Evolutionary conservation across 2,329 filamentous ascomycete genomes (phyloP).

Genomic region (Aspergillus tamarii): DNA sequence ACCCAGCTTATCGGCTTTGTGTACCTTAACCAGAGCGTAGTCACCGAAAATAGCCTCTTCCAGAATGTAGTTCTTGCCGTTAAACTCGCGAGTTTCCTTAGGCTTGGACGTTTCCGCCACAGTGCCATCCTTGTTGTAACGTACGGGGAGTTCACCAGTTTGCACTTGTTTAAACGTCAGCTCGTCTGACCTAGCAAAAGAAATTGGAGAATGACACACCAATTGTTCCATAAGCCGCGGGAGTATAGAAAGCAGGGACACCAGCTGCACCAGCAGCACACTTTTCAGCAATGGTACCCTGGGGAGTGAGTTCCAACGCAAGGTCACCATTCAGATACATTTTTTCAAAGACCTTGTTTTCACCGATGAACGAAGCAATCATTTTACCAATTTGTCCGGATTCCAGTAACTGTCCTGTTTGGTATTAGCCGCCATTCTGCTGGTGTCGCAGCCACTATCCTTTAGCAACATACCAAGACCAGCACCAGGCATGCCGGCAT

Average conservation of each 20-base stretch:
- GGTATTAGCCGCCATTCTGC: background rate
- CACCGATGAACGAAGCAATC: slow-evolving; percentile 75
- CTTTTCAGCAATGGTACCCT: slow-evolving; percentile 85
- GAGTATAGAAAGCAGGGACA: slow-evolving; percentile 84
- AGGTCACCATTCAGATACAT: slow-evolving; percentile 86
- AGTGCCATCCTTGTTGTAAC: slow-evolving; percentile 80
- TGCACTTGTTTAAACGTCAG: slow-evolving; percentile 44
- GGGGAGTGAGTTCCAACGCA: slow-evolving; percentile 84
- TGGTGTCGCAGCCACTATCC: background rate
- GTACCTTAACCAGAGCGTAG: slow-evolving; percentile 75
- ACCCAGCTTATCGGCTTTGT: slow-evolving; percentile 75
- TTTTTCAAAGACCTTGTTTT: slow-evolving; percentile 83
- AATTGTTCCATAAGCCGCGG: slow-evolving; percentile 78
- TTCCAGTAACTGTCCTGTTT: slow-evolving; percentile 66
- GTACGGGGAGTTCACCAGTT: slow-evolving; percentile 62
- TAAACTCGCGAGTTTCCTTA: slow-evolving; percentile 73
- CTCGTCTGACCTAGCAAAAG: slow-evolving; percentile 42
- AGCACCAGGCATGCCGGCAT: slow-evolving; percentile 71
- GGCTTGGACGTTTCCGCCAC: slow-evolving; percentile 70
- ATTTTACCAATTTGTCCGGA: slow-evolving; percentile 74
- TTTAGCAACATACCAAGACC: slow-evolving; percentile 63
- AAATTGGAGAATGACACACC: slow-evolving; percentile 36
- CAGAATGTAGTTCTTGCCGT: slow-evolving; percentile 73
- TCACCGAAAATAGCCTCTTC: slow-evolving; percentile 77
- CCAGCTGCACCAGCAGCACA: slow-evolving; percentile 83